Base-by-base conservation (phyloP, 257 asterid genomes). In the Plantago ovata region DNA sequence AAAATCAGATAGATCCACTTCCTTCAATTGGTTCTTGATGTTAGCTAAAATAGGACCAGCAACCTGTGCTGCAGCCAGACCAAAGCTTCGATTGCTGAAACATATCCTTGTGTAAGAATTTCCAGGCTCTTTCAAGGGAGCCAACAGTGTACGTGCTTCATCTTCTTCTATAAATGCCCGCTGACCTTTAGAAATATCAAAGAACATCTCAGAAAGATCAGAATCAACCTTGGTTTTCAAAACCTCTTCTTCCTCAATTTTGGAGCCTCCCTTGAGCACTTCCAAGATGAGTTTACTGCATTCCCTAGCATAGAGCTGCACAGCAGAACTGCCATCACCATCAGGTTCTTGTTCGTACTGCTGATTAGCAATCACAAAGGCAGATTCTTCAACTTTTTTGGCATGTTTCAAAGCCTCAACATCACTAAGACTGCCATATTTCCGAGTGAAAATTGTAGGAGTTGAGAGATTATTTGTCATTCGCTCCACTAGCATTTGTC, bases 261-360 rank as follows among this genome's bases (percentile, higher is more conserved):
- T 62, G 47, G 78, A 61, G 1, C 78, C 81, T 60, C 77, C 79
- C 70, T 91, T 87, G 4, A 91, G 88, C 73, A 82, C 81, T 22
- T 80, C 92, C 66, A 92, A 53, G 58, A 86, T 84, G 40, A 85
- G 89, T 79, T 82, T 79, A 75, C 98, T 92, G 75, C 98, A 92
- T 68, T 88, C 94, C 60, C 66, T 85, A 47, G 98, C 95, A 75
- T 92, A 92, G 63, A 89, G 80, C 65, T 92, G 98, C 69, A 92
- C 95, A 21, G 97, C 96, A 36, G 95, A 70, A 73, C 94, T 85
- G 55, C 98, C 98, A 71, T 92, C 98, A 56, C 98, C 98, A 73
- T 85, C 95, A 14, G 95, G 95, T 72, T 84, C 93, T 65, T 74
- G 83, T 55, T 80, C 89, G 46, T 82, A 85, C 53, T 84, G 81